Evolutionary conservation across 2,329 filamentous ascomycete species (phyloP), one percentile per base, ranked within the genome.

Genomic region (Epichloe scottii): DNA sequence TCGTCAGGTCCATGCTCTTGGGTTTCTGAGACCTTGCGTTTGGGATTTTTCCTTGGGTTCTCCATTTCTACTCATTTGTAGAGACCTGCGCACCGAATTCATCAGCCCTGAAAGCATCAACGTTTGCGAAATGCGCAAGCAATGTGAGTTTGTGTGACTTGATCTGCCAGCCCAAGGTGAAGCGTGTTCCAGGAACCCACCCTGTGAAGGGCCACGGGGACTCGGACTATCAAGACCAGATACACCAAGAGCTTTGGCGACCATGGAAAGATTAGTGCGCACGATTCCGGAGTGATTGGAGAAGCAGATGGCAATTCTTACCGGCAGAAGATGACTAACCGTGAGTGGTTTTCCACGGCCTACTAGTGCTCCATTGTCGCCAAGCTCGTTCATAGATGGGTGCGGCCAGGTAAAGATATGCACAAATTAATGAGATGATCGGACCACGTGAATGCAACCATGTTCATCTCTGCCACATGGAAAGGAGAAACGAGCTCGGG

Each of bases 21-120:
- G 1, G 54, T 57, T 26, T 67, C 64, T 6, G 58, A 57, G 5
- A 68, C 71, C 56, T 70, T 75, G 45, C 72, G 68, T 57, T 75
- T 75, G 2, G 71, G 69, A 47, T 69, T 71, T 15, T 70, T 66
- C 45, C 63, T 60, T 30, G 57, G 51, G 33, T 12, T 37, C 26
- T 52, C 43, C 51, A 52, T 52, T 19, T 19, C 12, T 11, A 12
- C 35, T 26, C 23, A 26, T 26, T 39, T n/a, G 47, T 5, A 17
- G 14, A 34, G 15, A 14, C 30, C 43, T 34, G 43, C 17, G 12
- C n/a, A 19, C 8, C n/a, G 30, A 45, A 15, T 21, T 14, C 26
- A 1, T 14, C 26, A 45, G 11, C 10, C 8, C 30, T 30, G 30
- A 11, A 30, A 30, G 30, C 8, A 30, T 17, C 34, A 7, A 19